These are phyloP conservation scores for Psophocarpus tetragonolobus DNA, from an alignment of 306 rosid genomes.

Conservation along the genomic window DNA sequence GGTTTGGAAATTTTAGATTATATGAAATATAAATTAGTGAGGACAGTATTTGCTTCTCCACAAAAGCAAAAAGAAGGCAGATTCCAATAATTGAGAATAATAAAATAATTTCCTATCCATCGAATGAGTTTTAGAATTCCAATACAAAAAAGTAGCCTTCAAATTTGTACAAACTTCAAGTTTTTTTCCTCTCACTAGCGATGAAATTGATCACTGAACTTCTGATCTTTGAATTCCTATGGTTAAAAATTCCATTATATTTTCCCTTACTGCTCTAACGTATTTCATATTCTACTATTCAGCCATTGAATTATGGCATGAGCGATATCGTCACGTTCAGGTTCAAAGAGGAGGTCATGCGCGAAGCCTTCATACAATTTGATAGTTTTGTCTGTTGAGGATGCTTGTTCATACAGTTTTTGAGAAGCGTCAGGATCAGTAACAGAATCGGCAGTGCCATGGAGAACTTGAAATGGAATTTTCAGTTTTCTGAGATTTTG, in stretches of 20 bases:
- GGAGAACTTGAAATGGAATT: constrained; percentile 87
- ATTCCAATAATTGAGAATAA: neutral
- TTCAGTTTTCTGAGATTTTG: constrained; percentile 58
- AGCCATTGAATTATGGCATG: constrained; percentile 73
- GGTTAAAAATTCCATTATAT: neutral
- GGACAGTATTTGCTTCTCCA: neutral
- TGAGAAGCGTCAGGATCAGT: constrained; percentile 78
- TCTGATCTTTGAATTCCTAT: neutral
- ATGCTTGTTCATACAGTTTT: constrained; percentile 69
- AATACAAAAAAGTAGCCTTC: constrained; percentile 20
- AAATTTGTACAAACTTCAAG: neutral
- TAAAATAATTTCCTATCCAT: neutral
- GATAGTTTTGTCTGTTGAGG: constrained; percentile 75
- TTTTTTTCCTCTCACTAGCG: constrained; percentile 5
- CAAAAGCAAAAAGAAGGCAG: neutral
- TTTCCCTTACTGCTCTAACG: constrained; percentile 15
- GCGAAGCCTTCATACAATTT: constrained; percentile 66
- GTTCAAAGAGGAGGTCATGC: constrained; percentile 91
- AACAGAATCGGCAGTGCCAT: constrained; percentile 80
- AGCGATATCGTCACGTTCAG: constrained; percentile 61
- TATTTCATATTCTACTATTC: constrained; percentile 51
- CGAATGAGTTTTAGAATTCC: neutral
- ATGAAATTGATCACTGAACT: neutral
- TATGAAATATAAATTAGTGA: neutral
- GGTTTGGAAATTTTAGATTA: neutral